Percentiles rank a stretch among this genome's conserved stretches.
Conservation (phyloP, 495 filamentous ascomycete genomes). For the Hypoxylon lienhwacheense region DNA sequence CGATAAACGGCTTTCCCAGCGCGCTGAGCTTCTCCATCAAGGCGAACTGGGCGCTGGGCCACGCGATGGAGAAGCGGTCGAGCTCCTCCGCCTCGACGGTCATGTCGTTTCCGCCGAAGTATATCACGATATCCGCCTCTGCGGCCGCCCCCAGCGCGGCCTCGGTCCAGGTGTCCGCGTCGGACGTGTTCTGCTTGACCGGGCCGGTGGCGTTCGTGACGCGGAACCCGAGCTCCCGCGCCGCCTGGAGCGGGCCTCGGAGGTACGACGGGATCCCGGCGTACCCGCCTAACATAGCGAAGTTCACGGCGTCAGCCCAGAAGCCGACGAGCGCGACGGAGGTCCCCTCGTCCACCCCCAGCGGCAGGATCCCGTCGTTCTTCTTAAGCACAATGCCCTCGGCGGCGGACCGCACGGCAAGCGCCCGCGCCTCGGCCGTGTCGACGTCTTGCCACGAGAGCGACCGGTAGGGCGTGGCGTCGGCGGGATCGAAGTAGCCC, state of each 20-base stretch:
- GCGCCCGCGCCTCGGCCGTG: slow-evolving; percentile 30
- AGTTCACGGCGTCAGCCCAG: slow-evolving; percentile 40
- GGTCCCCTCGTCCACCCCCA: slow-evolving; percentile 27
- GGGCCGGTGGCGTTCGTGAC: slow-evolving; percentile 36
- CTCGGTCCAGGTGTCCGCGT: slow-evolving; percentile 21
- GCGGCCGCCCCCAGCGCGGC: slow-evolving; percentile 42
- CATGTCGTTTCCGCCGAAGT: slow-evolving; percentile 49
- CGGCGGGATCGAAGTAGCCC: slow-evolving; percentile 42
- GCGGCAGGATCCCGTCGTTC: slow-evolving; percentile 43
- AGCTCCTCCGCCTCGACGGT: slow-evolving; percentile 42
- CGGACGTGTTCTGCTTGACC: slow-evolving; percentile 23
- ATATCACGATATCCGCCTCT: slow-evolving; percentile 45
- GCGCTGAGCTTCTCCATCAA: slow-evolving; percentile 42
- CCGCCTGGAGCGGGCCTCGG: slow-evolving; percentile 41
- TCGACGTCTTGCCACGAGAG: slow-evolving; percentile 39
- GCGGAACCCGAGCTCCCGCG: slow-evolving; percentile 36
- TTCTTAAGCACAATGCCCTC: slow-evolving; percentile 46
- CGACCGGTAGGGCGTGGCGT: slow-evolving; percentile 33
- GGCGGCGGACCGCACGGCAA: slow-evolving; percentile 41
- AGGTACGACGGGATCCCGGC: slow-evolving; percentile 43
- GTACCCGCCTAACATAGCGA: slow-evolving; percentile 48
- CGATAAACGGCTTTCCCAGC: slow-evolving; percentile 44
- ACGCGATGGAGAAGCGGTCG: slow-evolving; percentile 45
- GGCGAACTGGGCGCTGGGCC: slow-evolving; percentile 45
- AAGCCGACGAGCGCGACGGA: slow-evolving; percentile 48